phyloP scores from a whole-genome alignment of 108 stramenopile species.

The Cyclotella sp. region DNA sequence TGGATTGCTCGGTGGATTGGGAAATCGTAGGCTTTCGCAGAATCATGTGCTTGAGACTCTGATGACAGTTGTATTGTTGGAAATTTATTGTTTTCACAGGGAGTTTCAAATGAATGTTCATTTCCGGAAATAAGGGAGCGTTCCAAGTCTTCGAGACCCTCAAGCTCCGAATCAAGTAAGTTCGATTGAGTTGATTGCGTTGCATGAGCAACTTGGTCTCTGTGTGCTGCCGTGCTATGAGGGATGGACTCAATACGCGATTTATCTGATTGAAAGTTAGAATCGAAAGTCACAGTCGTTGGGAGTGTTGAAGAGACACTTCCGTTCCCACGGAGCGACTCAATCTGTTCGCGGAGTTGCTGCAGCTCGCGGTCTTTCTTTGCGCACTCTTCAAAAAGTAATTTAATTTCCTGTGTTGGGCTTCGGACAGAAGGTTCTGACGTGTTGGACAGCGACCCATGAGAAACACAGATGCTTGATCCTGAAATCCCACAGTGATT shows the following conservation, averaged over 20 bases:
- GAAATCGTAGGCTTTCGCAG: constrained; percentile 11
- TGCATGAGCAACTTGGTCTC: too few species aligned
- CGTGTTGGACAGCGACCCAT: constrained; percentile 15
- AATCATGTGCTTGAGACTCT: constrained; percentile 21
- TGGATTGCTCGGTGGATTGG: constrained; percentile 42
- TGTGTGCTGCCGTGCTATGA: too few species aligned
- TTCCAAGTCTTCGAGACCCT: constrained; percentile 35
- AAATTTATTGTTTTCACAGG: constrained; percentile 4
- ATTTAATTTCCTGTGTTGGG: constrained; percentile 39
- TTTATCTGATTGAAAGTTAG: constrained; percentile 1
- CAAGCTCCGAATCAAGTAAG: constrained; percentile 49
- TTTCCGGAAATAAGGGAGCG: constrained; percentile 29
- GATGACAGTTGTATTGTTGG: constrained; percentile 18
- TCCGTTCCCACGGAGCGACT: constrained; percentile 43
- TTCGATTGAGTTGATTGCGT: too few species aligned
- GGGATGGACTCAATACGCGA: constrained; percentile 19
- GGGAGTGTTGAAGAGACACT: constrained; percentile 35
- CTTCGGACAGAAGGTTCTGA: constrained; percentile 9
- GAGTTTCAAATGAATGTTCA: constrained; percentile 26
- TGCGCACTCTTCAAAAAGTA: constrained; percentile 29
- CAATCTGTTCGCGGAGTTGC: constrained; percentile 45
- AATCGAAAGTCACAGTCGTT: constrained; percentile 32
- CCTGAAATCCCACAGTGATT: not conserved
- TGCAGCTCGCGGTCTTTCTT: constrained; percentile 51
- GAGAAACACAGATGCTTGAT: not conserved